These are phyloP conservation scores for Fusarium hostae DNA, from an alignment of 2,329 filamentous ascomycete genomes.

Conservation along the genomic window DNA sequence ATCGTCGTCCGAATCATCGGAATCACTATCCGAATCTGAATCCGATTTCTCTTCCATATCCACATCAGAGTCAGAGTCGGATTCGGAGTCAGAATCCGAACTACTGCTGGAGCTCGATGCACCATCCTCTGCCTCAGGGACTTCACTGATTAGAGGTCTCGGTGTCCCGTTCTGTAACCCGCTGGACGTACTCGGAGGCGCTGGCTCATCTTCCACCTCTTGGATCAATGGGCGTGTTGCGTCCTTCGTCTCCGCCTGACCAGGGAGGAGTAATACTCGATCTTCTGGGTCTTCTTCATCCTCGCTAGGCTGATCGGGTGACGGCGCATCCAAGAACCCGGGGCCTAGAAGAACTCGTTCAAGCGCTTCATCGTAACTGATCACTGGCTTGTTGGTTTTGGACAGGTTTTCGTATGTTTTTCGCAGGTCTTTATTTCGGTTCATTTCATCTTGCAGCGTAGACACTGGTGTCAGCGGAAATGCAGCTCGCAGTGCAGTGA, in stretches of 20 bases:
- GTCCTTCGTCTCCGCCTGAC: neutral
- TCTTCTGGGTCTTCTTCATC: conserved; percentile 6
- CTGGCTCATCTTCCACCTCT: conserved; percentile 34
- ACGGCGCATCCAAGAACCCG: neutral
- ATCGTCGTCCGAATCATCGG: neutral
- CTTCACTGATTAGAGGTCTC: conserved; percentile 7
- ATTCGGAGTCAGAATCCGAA: conserved; percentile 45
- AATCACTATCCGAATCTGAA: conserved; percentile 17
- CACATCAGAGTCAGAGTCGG: conserved; percentile 47
- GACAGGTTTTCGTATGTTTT: conserved; percentile 53
- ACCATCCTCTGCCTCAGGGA: conserved; percentile 21
- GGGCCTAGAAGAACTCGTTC: conserved; percentile 42
- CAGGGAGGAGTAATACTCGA: conserved; percentile 17
- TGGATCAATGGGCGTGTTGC: conserved; percentile 47
- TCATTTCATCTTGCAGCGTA: conserved; percentile 52
- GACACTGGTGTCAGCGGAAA: conserved; percentile 55
- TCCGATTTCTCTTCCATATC: conserved; percentile 53
- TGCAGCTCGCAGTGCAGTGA: conserved; percentile 52
- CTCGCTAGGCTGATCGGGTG: conserved; percentile 4
- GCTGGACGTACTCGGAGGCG: neutral
- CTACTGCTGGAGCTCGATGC: conserved; percentile 34
- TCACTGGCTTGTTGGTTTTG: conserved; percentile 46
- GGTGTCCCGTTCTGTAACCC: neutral
- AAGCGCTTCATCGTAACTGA: conserved; percentile 50
- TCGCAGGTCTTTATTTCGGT: conserved; percentile 50